Percentiles rank a stretch among this genome's conserved stretches.
Conservation (phyloP, 495 filamentous ascomycete genomes). For the Daldinia loculata region DNA sequence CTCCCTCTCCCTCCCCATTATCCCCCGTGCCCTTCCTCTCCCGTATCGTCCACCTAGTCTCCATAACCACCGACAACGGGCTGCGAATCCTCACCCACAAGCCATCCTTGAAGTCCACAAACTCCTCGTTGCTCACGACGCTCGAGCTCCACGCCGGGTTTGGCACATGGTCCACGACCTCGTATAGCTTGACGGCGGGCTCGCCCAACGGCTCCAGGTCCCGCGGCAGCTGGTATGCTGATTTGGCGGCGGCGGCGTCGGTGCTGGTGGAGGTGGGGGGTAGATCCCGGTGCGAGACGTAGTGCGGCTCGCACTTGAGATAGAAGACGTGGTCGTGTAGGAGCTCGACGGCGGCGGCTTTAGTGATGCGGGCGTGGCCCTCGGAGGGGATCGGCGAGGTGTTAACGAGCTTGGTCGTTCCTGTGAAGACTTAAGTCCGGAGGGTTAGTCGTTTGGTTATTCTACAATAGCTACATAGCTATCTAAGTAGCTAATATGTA, state of each 20-base stretch:
- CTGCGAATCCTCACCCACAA: conserved; percentile 57
- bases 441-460: neutral
- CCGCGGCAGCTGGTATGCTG: conserved; percentile 52
- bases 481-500: neutral
- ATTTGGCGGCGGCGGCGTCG: conserved; percentile 30
- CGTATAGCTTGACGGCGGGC: conserved; percentile 40
- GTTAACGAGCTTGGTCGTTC: conserved; percentile 58
- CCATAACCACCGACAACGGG: conserved; percentile 57
- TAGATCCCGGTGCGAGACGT: conserved; percentile 48
- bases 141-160: conserved; percentile 56
- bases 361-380: conserved; percentile 52
- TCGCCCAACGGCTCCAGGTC: conserved; percentile 36
- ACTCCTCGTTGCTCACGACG: conserved; percentile 58
- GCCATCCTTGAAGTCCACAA: conserved; percentile 51
- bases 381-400: conserved; percentile 65
- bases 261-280: conserved; percentile 30
- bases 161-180: conserved; percentile 46
- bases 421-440: conserved; percentile 51
- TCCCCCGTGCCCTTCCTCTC: conserved; percentile 23
- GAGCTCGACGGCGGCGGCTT: conserved; percentile 65
- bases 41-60: conserved; percentile 54
- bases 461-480: neutral
- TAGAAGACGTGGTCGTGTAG: conserved; percentile 67
- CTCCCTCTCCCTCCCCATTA: conserved; percentile 25
- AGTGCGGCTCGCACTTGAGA: conserved; percentile 55